Evolutionary conservation across 164 flowering plant species (phyloP).

Genomic region (Euptelea pleiosperma): DNA sequence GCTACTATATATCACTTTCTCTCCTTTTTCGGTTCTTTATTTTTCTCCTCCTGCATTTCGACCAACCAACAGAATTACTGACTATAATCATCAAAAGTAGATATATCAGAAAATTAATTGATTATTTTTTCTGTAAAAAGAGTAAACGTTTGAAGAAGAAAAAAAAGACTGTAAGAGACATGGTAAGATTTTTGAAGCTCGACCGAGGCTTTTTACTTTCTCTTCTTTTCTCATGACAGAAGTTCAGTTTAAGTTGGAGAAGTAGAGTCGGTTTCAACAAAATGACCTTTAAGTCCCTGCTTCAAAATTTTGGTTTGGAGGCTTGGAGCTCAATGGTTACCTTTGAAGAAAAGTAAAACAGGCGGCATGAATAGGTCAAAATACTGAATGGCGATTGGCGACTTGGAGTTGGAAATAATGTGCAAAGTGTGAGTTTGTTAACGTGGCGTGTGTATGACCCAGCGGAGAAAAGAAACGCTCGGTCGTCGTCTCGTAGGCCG

Average conservation of each 20-base stretch:
- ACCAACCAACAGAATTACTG: conserved; percentile 2
- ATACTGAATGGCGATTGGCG: neutral
- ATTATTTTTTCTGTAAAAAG: neutral
- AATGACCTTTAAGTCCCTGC: too few relatives aligned
- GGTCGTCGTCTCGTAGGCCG: neutral
- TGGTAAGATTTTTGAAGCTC: too few relatives aligned
- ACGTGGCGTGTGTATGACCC: neutral
- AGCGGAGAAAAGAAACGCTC: neutral
- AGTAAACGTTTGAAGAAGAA: too few relatives aligned
- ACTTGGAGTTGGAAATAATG: neutral
- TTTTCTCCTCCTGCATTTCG: conserved; percentile 7
- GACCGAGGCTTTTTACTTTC: too few relatives aligned
- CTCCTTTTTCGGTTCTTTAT: neutral
- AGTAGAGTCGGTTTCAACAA: too few relatives aligned
- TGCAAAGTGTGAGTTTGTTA: neutral
- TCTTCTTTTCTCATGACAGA: too few relatives aligned
- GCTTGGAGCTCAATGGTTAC: too few relatives aligned
- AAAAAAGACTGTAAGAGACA: too few relatives aligned
- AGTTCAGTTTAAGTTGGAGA: too few relatives aligned
- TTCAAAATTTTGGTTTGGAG: too few relatives aligned
- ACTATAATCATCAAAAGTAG: neutral
- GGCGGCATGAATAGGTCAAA: too few relatives aligned
- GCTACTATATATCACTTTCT: neutral
- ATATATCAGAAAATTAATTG: neutral
- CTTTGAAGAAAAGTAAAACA: too few relatives aligned